These are phyloP conservation scores for Hyaloscypha finlandica DNA, from an alignment of 495 filamentous ascomycete genomes.

Conservation along the genomic window DNA sequence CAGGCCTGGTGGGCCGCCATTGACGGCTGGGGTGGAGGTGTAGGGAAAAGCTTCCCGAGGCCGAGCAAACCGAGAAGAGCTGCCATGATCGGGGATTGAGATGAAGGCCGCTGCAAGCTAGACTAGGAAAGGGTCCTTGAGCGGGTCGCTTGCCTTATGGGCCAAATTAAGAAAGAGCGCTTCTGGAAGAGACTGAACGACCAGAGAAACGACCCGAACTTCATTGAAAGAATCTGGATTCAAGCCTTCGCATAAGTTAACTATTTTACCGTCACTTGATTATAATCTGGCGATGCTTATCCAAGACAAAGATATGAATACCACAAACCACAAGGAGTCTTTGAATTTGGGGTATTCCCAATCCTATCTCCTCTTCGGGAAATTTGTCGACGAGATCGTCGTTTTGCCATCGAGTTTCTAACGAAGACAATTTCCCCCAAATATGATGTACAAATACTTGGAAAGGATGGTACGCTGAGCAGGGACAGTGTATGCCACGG, in stretches of 20 bases:
- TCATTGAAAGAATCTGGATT: too few species aligned
- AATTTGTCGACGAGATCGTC: too few species aligned
- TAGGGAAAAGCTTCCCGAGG: background rate
- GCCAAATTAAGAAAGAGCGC: background rate
- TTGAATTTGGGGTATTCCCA: background rate
- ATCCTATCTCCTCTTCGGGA: background rate
- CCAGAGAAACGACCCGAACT: too few species aligned
- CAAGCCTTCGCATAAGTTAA: too few species aligned
- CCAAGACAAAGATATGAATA: too few species aligned
- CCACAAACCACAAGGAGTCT: background rate
- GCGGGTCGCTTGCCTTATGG: background rate
- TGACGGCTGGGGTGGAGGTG: background rate
- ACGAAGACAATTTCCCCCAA: background rate
- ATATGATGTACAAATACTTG: background rate
- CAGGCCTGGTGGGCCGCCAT: background rate
- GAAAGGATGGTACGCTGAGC: background rate
- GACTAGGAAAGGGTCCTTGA: background rate
- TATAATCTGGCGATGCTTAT: background rate
- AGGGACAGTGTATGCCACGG: background rate
- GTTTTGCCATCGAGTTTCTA: background rate
- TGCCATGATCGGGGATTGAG: background rate
- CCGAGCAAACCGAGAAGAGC: background rate
- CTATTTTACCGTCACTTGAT: background rate
- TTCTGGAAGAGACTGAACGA: too few species aligned
- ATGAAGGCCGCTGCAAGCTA: background rate